Evolutionary conservation across 2,329 filamentous ascomycete genomes (phyloP).

Genomic region (Neofusicoccum sp.): DNA sequence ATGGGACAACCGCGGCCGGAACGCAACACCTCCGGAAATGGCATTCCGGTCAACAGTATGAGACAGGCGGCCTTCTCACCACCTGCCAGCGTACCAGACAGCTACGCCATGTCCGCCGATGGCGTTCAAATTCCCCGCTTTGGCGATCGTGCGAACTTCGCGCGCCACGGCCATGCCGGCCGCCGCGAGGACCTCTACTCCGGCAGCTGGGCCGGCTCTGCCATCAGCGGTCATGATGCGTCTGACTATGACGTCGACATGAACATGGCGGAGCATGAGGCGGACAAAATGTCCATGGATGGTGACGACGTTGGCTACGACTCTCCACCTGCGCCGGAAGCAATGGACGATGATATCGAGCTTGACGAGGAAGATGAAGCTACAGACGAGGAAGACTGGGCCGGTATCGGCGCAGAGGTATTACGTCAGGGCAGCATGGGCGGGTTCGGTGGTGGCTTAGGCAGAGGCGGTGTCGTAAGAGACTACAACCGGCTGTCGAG

Average conservation of each 20-base stretch:
- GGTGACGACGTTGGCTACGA: slow-evolving; percentile 58
- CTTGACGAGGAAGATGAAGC: slow-evolving; percentile 55
- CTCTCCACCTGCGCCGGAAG: slow-evolving; percentile 58
- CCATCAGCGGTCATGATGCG: slow-evolving; percentile 67
- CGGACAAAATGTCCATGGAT: slow-evolving; percentile 91
- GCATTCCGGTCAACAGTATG: slow-evolving; percentile 23
- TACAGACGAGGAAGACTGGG: slow-evolving; percentile 97
- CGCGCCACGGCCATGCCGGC: not conserved
- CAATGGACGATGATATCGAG: slow-evolving; percentile 69
- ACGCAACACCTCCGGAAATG: not conserved
- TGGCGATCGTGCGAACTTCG: slow-evolving; percentile 16
- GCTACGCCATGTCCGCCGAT: slow-evolving; percentile 41
- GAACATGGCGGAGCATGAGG: slow-evolving; percentile 77
- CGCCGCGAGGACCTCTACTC: slow-evolving; percentile 40
- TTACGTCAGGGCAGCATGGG: slow-evolving; percentile 62
- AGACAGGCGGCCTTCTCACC: slow-evolving; percentile 39
- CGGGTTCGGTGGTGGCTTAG: slow-evolving; percentile 25
- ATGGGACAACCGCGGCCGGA: slow-evolving; percentile 60
- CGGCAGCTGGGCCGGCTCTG: slow-evolving; percentile 67
- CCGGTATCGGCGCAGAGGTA: slow-evolving; percentile 79
- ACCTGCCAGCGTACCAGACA: slow-evolving; percentile 50
- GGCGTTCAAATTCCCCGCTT: slow-evolving; percentile 49
- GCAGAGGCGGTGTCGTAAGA: slow-evolving; percentile 9
- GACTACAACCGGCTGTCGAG: slow-evolving; percentile 14
- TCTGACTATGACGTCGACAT: slow-evolving; percentile 54